A percentile compares a stretch with the other conserved stretches of the same genome.
Conservation (phyloP, 305 asterid species). For the Withania somnifera region DNA sequence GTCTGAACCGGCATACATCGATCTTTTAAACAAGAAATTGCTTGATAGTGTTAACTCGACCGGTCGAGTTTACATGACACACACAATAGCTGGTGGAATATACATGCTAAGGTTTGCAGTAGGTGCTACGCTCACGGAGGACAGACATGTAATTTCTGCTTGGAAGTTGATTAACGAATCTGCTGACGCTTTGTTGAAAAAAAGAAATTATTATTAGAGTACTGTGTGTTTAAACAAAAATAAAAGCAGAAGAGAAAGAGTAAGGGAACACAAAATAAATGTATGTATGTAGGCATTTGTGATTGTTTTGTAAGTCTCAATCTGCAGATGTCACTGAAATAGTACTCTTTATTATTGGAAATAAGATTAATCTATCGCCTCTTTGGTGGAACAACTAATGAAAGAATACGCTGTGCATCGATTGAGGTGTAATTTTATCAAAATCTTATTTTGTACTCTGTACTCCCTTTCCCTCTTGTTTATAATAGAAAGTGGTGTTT, state of each 20-base stretch:
- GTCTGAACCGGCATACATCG: background rate
- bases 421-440: no score
- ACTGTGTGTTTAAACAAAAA: background rate
- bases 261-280: background rate
- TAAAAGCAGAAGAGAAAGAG: background rate
- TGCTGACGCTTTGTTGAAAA: constrained; percentile 9
- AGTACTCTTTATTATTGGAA: background rate
- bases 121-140: constrained; percentile 22
- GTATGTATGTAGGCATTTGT: background rate
- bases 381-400: background rate
- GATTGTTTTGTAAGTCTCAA: background rate
- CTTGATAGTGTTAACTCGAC: constrained; percentile 17
- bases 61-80: constrained; percentile 17
- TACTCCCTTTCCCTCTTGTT: no score
- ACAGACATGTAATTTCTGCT: constrained; percentile 15
- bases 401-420: no score
- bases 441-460: background rate
- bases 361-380: background rate
- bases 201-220: background rate
- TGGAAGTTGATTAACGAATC: constrained; percentile 20
- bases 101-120: constrained; percentile 23
- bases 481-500: no score
- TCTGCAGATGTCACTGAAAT: background rate
- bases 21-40: constrained; percentile 10
- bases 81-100: constrained; percentile 11